phyloP scores from a whole-genome alignment of 2,329 filamentous ascomycete species.

The Aspergillus fructus region DNA sequence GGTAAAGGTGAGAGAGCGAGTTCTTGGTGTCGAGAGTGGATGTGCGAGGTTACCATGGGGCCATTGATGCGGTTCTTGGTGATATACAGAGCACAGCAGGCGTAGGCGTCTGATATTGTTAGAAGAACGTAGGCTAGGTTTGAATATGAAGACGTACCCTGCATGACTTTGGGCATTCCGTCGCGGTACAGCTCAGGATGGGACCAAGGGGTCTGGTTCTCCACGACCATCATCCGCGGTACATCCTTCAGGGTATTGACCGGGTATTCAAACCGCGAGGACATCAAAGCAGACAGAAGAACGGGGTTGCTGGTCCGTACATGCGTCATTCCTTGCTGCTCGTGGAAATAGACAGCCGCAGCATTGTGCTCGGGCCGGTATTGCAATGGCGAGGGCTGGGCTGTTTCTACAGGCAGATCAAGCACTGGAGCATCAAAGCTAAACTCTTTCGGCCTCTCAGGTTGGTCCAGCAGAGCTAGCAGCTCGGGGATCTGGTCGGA shows the following conservation, averaged over 20 bases:
- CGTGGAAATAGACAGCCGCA: not conserved
- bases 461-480: not conserved
- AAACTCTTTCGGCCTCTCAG: not conserved
- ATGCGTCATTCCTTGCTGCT: not conserved
- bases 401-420: not conserved
- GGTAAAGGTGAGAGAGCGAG: slow-evolving; percentile 39
- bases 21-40: slow-evolving; percentile 47
- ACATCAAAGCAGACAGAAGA: slow-evolving; percentile 21
- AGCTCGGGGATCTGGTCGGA: slow-evolving; percentile 8
- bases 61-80: slow-evolving; percentile 51
- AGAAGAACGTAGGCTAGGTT: too few relatives aligned
- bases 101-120: slow-evolving; percentile 53
- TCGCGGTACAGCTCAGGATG: slow-evolving; percentile 54
- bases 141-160: slow-evolving; percentile 47
- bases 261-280: slow-evolving; percentile 32
- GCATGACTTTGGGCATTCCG: slow-evolving; percentile 52
- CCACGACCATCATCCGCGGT: slow-evolving; percentile 47
- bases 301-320: slow-evolving; percentile 6
- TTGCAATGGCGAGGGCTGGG: not conserved
- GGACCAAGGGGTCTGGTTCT: slow-evolving; percentile 55
- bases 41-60: slow-evolving; percentile 49
- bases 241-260: slow-evolving; percentile 49
- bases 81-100: slow-evolving; percentile 55
- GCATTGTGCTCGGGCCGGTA: not conserved
- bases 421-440: not conserved